Evolutionary conservation across 2,329 filamentous ascomycete genomes (phyloP), one percentile per base, ranked within the genome.

Genomic region (Colletotrichum simmondsii): DNA sequence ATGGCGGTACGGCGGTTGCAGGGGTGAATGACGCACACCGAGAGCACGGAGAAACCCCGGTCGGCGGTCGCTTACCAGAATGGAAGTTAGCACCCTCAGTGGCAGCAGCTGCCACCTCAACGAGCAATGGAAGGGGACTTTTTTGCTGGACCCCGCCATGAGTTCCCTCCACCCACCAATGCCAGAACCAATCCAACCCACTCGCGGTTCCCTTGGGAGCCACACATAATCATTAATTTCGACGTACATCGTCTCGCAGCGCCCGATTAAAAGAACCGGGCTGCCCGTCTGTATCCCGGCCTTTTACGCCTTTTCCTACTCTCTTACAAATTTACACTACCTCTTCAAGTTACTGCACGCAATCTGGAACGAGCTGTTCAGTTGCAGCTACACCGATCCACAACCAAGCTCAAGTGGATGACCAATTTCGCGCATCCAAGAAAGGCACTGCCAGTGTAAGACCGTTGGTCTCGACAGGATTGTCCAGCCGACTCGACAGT

Each of bases 201-300:
- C 62, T 24, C 30, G 57, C 22, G 32, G 60, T 59, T 64, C 65
- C 59, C 37, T 64, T 14, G 59, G 67, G 46, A 63, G 71, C 71
- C 71, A 73, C 71, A 71, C 54, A 61, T 65, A 70, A 65, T 71
- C 71, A 71, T 37, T 65, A 73, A 65, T 71, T 73, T 65, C 61
- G 56, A 71, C 66, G 60, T 73, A 35, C 26, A 19, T 71, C 56
- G 28, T 63, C 67, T 72, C 12, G 70, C 59, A 35, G 70, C 54
- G 49, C 60, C 32, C 22, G 70, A 64, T 42, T 49, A 60, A 60
- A 72, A 64, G 14, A 26, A 61, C 28, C 42, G 37, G 42, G 32
- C 53, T 28, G 70, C 22, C 70, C 49, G 42, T 30, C 57, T 53
- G n/a, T 16, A 46, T 26, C 22, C 30, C 22, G 32, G 19, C 37